Conservation (phyloP, 495 filamentous ascomycete genomes). For the Aspergillus sparsus region DNA sequence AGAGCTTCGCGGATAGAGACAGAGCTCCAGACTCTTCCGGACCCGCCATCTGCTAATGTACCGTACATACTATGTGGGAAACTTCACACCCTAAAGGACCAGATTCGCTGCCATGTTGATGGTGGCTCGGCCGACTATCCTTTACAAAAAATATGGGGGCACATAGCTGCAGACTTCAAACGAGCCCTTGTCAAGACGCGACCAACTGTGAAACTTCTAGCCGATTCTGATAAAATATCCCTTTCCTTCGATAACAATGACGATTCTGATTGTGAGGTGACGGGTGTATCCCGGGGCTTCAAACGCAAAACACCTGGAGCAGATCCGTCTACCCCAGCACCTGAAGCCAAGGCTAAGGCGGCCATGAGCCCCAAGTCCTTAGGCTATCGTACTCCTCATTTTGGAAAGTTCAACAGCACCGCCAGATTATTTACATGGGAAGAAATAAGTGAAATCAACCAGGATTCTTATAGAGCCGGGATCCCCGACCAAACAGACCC, state of each 20-base stretch:
- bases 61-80: slow-evolving; percentile 40
- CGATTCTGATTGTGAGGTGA: slow-evolving; percentile 37
- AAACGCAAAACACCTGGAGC: slow-evolving; percentile 27
- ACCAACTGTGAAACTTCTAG: slow-evolving; percentile 33
- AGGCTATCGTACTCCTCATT: slow-evolving; percentile 22
- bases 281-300: not conserved
- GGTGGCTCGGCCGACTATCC: slow-evolving; percentile 34
- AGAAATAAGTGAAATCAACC: slow-evolving; percentile 37
- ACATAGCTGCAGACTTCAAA: slow-evolving; percentile 41
- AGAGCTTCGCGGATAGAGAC: slow-evolving; percentile 48
- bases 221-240: slow-evolving; percentile 10
- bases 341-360: not conserved
- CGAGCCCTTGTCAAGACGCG: slow-evolving; percentile 34
- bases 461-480: slow-evolving; percentile 39
- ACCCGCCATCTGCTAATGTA: slow-evolving; percentile 50
- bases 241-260: slow-evolving; percentile 4
- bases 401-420: slow-evolving; percentile 19
- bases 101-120: slow-evolving; percentile 37
- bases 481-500: slow-evolving; percentile 46
- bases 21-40: slow-evolving; percentile 53
- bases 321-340: not conserved
- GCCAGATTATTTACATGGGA: slow-evolving; percentile 32
- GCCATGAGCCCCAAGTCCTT: not conserved
- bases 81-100: slow-evolving; percentile 32
- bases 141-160: slow-evolving; percentile 41